Conservation (phyloP, 352 stramenopile species). For the Pythium periplocum region DNA sequence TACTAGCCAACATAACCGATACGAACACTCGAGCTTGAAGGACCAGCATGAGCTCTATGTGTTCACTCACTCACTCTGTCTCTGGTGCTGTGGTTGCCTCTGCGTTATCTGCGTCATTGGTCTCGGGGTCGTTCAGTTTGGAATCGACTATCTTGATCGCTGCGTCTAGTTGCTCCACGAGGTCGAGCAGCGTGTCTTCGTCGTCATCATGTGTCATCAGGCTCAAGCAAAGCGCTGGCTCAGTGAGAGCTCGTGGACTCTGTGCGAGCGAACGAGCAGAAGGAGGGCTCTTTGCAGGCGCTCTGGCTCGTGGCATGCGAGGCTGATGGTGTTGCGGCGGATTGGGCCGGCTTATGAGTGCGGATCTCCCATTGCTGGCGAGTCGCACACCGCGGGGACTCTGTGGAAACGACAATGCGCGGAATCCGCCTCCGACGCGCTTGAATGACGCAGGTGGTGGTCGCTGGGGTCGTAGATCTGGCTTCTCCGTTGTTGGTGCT, state of each 20-base stretch:
- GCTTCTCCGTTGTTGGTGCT: background rate
- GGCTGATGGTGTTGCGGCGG: conserved; percentile 6
- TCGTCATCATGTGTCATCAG: conserved; percentile 3
- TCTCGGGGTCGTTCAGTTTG: too few species aligned
- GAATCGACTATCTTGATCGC: background rate
- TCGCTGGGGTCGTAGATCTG: background rate
- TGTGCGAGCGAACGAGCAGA: too few species aligned
- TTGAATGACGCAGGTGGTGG: conserved; percentile 13
- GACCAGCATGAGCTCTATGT: too few species aligned
- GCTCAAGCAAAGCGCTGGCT: too few species aligned
- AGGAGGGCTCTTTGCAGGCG: background rate
- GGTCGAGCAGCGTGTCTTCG: conserved; percentile 16
- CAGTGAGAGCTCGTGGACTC: too few species aligned
- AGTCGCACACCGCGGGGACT: conserved; percentile 1
- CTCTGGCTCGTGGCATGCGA: conserved; percentile 5
- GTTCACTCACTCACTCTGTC: too few species aligned
- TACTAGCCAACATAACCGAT: too few species aligned
- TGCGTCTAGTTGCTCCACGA: conserved; percentile 12
- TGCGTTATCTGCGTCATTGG: too few species aligned
- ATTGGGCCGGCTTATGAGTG: conserved; percentile 7
- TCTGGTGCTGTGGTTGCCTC: too few species aligned
- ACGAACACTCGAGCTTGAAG: too few species aligned
- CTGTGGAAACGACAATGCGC: conserved; percentile 18
- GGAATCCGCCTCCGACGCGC: conserved; percentile 53
- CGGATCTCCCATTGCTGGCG: conserved; percentile 2